Evolutionary conservation across 176 grass and related monocot species (phyloP).

Genomic region (Metroxylon sagu): DNA sequence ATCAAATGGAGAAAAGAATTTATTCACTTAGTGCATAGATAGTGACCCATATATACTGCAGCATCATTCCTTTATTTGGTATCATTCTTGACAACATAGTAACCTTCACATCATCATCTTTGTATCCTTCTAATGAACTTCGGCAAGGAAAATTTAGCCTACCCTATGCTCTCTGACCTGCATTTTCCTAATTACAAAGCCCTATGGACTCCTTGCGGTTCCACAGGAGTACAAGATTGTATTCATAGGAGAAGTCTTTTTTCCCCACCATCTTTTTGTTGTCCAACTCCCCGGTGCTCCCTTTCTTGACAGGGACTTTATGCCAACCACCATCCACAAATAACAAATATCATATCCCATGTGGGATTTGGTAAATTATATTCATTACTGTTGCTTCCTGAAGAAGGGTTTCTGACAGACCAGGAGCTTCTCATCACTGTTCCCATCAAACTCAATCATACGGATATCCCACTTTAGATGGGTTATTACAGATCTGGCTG

Average conservation of each 20-base stretch:
- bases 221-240: conserved; percentile 41
- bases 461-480: conserved; percentile 87
- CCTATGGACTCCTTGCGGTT: conserved; percentile 45
- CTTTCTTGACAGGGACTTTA: too few relatives aligned
- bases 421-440: conserved; percentile 82
- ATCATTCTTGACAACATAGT: conserved; percentile 19
- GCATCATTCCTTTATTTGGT: conserved; percentile 44
- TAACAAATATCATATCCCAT: conserved; percentile 13
- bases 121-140: conserved; percentile 30
- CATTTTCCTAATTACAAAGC: conserved; percentile 37
- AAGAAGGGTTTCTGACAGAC: conserved; percentile 92
- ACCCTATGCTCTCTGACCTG: conserved; percentile 23
- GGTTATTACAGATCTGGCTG: conserved; percentile 60
- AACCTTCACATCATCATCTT: conserved; percentile 25
- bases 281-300: too few relatives aligned
- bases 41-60: conserved; percentile 47
- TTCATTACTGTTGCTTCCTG: conserved; percentile 44
- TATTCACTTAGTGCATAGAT: conserved; percentile 37
- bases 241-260: conserved; percentile 20
- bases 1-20: conserved; percentile 18
- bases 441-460: conserved; percentile 70
- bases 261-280: conserved; percentile 5
- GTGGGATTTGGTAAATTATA: conserved; percentile 2
- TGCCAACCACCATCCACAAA: background rate
- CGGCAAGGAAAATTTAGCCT: conserved; percentile 46